Conservation (phyloP, 2,329 filamentous ascomycete genomes). For the Blumeria graminis region DNA sequence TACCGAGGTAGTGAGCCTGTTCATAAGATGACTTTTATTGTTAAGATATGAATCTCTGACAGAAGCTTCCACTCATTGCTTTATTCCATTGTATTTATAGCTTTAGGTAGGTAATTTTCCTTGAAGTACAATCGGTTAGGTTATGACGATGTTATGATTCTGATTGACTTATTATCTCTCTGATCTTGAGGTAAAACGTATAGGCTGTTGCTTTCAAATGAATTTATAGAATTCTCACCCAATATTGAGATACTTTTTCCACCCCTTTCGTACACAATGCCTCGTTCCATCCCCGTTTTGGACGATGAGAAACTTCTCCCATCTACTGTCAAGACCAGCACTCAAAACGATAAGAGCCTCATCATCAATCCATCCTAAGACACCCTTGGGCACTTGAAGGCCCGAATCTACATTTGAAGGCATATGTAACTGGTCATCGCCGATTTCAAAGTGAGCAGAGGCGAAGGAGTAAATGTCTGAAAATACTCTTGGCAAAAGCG, state of each 20-base stretch:
- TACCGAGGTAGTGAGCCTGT: no score
- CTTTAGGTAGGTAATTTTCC: no score
- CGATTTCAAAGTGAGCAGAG: slow-evolving; percentile 58
- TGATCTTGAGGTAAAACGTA: no score
- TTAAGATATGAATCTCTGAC: no score
- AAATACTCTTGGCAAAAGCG: slow-evolving; percentile 65
- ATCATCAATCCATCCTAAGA: slow-evolving; percentile 66
- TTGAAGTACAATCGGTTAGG: no score
- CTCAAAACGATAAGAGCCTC: slow-evolving; percentile 52
- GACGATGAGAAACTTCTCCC: slow-evolving; percentile 67
- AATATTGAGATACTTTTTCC: slow-evolving; percentile 49
- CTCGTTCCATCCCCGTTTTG: slow-evolving; percentile 43
- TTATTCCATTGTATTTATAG: no score
- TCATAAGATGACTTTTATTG: no score
- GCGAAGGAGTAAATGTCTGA: slow-evolving; percentile 76
- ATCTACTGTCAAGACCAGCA: slow-evolving; percentile 55
- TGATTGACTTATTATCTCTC: no score
- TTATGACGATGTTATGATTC: no score
- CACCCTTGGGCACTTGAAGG: slow-evolving; percentile 46
- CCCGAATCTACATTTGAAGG: slow-evolving; percentile 18
- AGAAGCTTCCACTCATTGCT: no score
- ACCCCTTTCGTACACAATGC: slow-evolving; percentile 46
- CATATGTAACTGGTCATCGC: slow-evolving; percentile 50
- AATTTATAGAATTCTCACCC: slow-evolving; percentile 5
- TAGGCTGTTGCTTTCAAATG: no score